Evolutionary conservation across 768 basidiomycete species (phyloP), one percentile per base, ranked within the genome.

Genomic region (Lentinula lateritia): DNA sequence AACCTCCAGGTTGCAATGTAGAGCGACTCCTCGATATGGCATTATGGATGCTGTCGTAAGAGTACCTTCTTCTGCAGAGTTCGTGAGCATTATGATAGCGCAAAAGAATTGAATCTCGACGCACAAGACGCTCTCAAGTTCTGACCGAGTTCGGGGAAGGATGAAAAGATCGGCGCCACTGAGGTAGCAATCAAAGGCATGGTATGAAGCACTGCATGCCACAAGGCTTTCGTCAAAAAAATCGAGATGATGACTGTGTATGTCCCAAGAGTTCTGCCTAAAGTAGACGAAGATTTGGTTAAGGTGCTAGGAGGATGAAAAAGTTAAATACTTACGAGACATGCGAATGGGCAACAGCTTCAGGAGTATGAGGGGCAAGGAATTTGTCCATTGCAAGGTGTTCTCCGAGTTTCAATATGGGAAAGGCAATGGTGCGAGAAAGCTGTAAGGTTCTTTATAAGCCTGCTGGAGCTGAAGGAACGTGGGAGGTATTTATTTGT

Each of bases 41-140:
- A 68, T 92, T 93, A 71, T 93, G 92, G 59, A 93, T 90, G 10
- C 86, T 83, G 64, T 92, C 90, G 67, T 89, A 85, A 0, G 88
- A 83, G 67, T 92, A 92, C 68, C 90, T 80, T 60, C 85, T 80
- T 62, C 90, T 92, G 69, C 18, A 52, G 36, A 61, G 58, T 56
- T 16, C 12, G 15, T n/a, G 6, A 36, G 32, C 3, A 23, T 61
- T 34, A 55, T 10, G 5, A 54, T 7, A 28, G 34, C 23, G 59
- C 34, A 53, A 52, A 8, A 36, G 43, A 53, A 23, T 48, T 54
- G 32, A 64, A 23, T 57, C 46, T 50, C 18, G 58, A 78, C 87
- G 69, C 63, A 90, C 89, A 93, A 70, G 45, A 90, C 81, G 66
- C 81, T 85, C 72, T 90, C 86, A 43, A 93, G 82, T 66, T 92